Base-by-base conservation (phyloP, 176 grass and related monocot species). In the Saccharum officinarum region DNA sequence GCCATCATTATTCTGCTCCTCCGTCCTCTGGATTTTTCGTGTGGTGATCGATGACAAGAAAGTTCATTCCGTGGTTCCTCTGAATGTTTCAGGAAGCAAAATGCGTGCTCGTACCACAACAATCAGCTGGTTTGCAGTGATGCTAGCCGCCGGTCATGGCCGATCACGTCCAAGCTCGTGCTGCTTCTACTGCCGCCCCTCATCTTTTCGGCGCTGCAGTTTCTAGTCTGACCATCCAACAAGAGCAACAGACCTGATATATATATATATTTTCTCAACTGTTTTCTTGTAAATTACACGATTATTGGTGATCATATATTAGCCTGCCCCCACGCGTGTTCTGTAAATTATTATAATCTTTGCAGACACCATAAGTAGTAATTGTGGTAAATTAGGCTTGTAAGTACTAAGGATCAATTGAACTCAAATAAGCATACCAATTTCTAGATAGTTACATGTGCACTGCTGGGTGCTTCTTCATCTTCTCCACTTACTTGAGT, bases 101-200 rank as follows among this genome's bases (percentile, higher is more conserved):
- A 54, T 0, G 87, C 84, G 67, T 98, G 96, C 31, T 83, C 93
- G 0, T 95, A 98, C 52, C 96, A 88, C 65, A 71, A 91, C 31
- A 89, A 95, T 6, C 81, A 37, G 28, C 88, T 98, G 10, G 17
- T 86, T 11, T 98, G 93, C 91, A 89, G 81, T n/a, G 74, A 18
- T 37, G 79, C 86, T 45, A 15, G 26, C 15, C 41, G 36, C 9
- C 59, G 59, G 57, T 18, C 49, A 6, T 31, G 78, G 46, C 80
- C 88, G 38, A 62, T 52, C 54, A 67, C 61, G 22, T 55, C 86
- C 50, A 16, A 7, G n/a, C 63, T 72, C 78, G 22, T 86, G 36
- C 61, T 92, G 59, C 10, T 62, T 81, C 44, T 75, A 69, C 69
- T 91, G 30, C 71, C 87, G 41, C 75, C 89, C 41, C 76, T 36